phyloP scores from a whole-genome alignment of 371 early-diverging fungal species.

The Actinomortierella wolfii region DNA sequence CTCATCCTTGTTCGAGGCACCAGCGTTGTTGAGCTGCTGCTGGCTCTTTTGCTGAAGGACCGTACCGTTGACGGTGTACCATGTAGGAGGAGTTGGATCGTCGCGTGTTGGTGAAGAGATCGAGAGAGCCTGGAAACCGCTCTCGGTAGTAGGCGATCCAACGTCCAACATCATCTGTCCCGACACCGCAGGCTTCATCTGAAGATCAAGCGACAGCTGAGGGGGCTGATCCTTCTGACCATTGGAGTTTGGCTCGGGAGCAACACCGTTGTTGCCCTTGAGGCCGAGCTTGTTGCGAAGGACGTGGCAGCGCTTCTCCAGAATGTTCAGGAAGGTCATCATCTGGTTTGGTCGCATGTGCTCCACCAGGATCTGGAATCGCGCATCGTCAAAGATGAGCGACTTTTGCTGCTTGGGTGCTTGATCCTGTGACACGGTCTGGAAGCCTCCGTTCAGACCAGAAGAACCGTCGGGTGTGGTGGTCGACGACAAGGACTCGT shows the following conservation, averaged over 20 bases:
- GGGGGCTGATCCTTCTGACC: not conserved
- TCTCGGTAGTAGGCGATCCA: constrained; percentile 19
- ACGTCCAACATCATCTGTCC: not conserved
- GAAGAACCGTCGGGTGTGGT: too few relatives aligned
- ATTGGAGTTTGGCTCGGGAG: constrained; percentile 20
- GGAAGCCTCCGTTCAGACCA: too few relatives aligned
- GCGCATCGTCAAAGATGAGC: constrained; percentile 40
- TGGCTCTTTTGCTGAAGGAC: constrained; percentile 11
- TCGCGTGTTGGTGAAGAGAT: constrained; percentile 32
- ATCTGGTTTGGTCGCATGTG: constrained; percentile 46
- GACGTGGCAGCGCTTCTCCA: constrained; percentile 45
- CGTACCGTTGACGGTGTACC: too few relatives aligned
- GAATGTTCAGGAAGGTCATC: constrained; percentile 45
- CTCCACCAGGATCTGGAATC: constrained; percentile 40
- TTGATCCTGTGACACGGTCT: too few relatives aligned
- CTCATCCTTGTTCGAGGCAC: constrained; percentile 7
- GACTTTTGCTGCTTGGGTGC: constrained; percentile 18
- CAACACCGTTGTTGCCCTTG: constrained; percentile 24
- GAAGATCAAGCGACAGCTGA: not conserved
- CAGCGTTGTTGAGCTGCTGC: not conserved
- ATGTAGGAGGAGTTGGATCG: constrained; percentile 8
- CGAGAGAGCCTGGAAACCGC: constrained; percentile 36
- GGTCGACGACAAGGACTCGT: too few relatives aligned
- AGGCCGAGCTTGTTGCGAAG: constrained; percentile 34
- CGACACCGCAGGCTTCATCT: not conserved